Evolutionary conservation across 2,329 filamentous ascomycete genomes (phyloP).

Genomic region (Cercospora sp.): DNA sequence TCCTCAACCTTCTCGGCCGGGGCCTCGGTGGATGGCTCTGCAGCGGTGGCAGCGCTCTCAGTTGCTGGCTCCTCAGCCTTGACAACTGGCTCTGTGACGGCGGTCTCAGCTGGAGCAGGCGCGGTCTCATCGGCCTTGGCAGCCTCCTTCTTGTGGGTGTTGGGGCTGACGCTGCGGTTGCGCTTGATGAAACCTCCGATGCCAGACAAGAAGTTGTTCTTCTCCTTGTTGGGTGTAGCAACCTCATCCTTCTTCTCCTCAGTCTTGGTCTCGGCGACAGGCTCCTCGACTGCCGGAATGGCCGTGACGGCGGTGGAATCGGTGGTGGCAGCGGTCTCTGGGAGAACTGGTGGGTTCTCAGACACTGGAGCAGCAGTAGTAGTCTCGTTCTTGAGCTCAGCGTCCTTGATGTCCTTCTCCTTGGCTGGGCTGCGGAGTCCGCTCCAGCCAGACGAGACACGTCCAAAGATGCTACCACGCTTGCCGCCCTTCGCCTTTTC

Average conservation of each 20-base stretch:
- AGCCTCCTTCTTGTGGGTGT: conserved; percentile 40
- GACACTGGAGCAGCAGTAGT: conserved; percentile 51
- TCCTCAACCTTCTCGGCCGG: conserved; percentile 29
- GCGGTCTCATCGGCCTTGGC: conserved; percentile 34
- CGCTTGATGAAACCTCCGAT: conserved; percentile 38
- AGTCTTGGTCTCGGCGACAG: conserved; percentile 36
- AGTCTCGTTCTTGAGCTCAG: conserved; percentile 58
- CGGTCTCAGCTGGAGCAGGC: conserved; percentile 30
- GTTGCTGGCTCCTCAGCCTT: conserved; percentile 34
- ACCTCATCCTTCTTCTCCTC: conserved; percentile 47
- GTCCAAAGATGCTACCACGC: conserved; percentile 81
- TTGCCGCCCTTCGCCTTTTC: conserved; percentile 68
- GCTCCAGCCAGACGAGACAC: conserved; percentile 60
- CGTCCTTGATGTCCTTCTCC: conserved; percentile 73
- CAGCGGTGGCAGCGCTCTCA: conserved; percentile 28
- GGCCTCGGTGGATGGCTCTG: conserved; percentile 36
- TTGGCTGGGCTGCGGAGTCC: conserved; percentile 51
- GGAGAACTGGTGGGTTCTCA: conserved; percentile 39
- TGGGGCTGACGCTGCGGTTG: conserved; percentile 41
- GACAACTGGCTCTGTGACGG: conserved; percentile 31
- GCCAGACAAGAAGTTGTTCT: conserved; percentile 38
- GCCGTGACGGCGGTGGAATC: conserved; percentile 35
- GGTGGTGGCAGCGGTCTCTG: conserved; percentile 47
- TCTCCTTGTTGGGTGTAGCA: conserved; percentile 37
- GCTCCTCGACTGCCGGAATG: conserved; percentile 39